phyloP scores from a whole-genome alignment of 1,284 basidiomycete genomes.

The Pseudozyma pruni region DNA sequence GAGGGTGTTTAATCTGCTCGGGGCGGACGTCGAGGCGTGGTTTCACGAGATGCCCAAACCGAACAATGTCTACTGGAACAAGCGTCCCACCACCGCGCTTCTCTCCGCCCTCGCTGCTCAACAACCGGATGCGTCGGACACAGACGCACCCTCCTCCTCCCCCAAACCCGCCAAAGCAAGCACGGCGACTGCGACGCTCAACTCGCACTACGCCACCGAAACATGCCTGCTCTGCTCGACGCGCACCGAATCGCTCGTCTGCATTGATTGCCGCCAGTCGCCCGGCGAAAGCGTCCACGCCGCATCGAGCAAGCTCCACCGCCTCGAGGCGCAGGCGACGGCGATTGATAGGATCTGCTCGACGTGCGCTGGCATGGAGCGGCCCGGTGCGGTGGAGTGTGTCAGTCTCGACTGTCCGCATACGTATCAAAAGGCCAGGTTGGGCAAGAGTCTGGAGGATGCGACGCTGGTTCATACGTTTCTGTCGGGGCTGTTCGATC shows the following conservation, averaged over 20 bases:
- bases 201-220: slow-evolving; percentile 79
- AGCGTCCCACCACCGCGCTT: slow-evolving; percentile 13
- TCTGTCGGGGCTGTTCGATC: slow-evolving; percentile 16
- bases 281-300: slow-evolving; percentile 31
- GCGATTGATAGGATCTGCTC: slow-evolving; percentile 53
- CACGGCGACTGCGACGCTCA: slow-evolving; percentile 73
- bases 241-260: slow-evolving; percentile 70
- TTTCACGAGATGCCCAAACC: slow-evolving; percentile 82
- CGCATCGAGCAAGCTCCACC: slow-evolving; percentile 22
- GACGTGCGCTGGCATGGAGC: slow-evolving; percentile 42
- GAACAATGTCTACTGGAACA: slow-evolving; percentile 34
- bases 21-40: slow-evolving; percentile 88
- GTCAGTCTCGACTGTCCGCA: slow-evolving; percentile 61
- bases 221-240: slow-evolving; percentile 78
- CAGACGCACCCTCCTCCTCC: neutral
- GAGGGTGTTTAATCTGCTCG: slow-evolving; percentile 89
- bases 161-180: neutral
- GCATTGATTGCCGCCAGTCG: slow-evolving; percentile 44
- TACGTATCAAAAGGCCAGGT: slow-evolving; percentile 49
- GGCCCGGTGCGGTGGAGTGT: slow-evolving; percentile 41
- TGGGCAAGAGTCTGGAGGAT: slow-evolving; percentile 23
- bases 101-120: slow-evolving; percentile 14
- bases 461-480: slow-evolving; percentile 14
- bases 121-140: neutral
- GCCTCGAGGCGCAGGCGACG: slow-evolving; percentile 18